These are phyloP conservation scores for Aspergillus conjunctus DNA, from an alignment of 495 filamentous ascomycete species.

Conservation along the genomic window DNA sequence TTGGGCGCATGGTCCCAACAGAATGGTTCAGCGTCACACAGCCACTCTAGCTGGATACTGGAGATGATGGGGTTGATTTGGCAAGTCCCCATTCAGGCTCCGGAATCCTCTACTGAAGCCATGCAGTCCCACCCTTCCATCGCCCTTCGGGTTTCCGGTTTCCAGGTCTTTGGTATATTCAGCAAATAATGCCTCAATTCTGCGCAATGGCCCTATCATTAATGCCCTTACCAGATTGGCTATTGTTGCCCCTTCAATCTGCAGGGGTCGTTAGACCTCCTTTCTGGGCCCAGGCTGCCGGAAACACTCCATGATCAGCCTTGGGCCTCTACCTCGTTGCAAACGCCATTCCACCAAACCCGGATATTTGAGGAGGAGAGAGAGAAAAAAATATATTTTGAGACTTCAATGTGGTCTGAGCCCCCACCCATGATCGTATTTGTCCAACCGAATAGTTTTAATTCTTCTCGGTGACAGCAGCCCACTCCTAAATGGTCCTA, in stretches of 20 bases:
- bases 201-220: background rate
- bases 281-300: background rate
- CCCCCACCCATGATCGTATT: too few relatives aligned
- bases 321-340: too few relatives aligned
- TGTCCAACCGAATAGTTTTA: too few relatives aligned
- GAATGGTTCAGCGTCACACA: constrained; percentile 21
- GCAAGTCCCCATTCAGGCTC: background rate
- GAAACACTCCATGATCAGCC: background rate
- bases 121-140: too few relatives aligned
- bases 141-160: too few relatives aligned
- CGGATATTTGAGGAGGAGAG: too few relatives aligned
- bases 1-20: constrained; percentile 18
- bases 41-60: constrained; percentile 7
- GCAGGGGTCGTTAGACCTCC: background rate
- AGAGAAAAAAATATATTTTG: too few relatives aligned
- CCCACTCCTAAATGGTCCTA: too few relatives aligned
- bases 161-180: background rate
- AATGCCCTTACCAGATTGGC: background rate
- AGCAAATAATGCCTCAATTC: background rate
- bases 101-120: background rate
- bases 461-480: too few relatives aligned
- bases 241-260: background rate
- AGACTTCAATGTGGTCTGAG: too few relatives aligned
- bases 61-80: background rate
- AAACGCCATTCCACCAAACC: too few relatives aligned